Evolutionary conservation across 352 stramenopile species (phyloP), one percentile per base, ranked within the genome.

Genomic region (Globisporangium canariense): DNA sequence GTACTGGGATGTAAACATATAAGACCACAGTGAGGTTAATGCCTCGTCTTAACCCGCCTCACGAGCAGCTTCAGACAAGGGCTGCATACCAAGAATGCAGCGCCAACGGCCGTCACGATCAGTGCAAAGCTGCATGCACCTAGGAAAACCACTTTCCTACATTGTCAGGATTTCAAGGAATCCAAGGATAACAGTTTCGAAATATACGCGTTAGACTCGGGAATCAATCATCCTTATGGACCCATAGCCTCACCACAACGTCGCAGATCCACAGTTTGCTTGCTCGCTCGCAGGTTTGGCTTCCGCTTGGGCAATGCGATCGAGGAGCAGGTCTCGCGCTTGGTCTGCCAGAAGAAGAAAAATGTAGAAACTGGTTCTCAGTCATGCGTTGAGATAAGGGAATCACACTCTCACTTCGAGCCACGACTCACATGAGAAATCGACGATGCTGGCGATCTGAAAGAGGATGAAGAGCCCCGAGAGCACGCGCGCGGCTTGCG

Each of bases 401-500:
- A 54, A 22, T 20, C 2, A 57, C 14, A 41, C 30, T 14, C 18
- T 16, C 0, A 20, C 40, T 9, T 49, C 40, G 4, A 52, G 36
- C 16, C 28, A 53, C 6, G 3, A 89, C 71, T 77, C 53, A 91
- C 84, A 91, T 38, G 81, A 84, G 22, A 83, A 79, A 59, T 84
- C 86, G 64, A 91, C 75, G 68, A 93, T 90, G 61, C 78, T 88
- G 55, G 89, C 70, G 52, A 94, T 87, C 66, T 90, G 81, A 54
- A 94, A 90, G 32, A 92, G 74, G 46, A 91, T 89, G 73, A 92
- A 94, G 56, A 86, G 71, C 0, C 78, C 74, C 1, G 84, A 93
- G 2, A 77, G 62, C 2, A 91, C 75, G 9, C 79, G 67, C 0
- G 82, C 62, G 30, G 83, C 85, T 55, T 82, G 70, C 32, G 75